phyloP scores from a whole-genome alignment of 345 rosid genomes.

The Cardamine resedifolia region DNA sequence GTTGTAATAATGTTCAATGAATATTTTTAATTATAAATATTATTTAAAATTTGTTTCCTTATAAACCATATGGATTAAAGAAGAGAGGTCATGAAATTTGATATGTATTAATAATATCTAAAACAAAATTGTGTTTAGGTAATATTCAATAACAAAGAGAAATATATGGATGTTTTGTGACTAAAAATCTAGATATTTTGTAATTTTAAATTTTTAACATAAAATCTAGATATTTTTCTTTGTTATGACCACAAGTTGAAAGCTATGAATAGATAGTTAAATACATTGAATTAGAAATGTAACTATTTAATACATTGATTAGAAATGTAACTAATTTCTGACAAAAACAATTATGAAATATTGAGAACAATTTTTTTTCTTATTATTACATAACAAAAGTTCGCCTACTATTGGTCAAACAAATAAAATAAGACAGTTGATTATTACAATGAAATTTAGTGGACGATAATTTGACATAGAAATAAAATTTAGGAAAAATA shows the following conservation, averaged over 20 bases:
- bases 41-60: background rate
- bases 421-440: background rate
- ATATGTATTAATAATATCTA: background rate
- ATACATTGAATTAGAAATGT: background rate
- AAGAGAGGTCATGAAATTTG: background rate
- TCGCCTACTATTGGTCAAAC: background rate
- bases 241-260: background rate
- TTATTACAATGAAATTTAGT: background rate
- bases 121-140: background rate
- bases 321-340: background rate
- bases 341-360: background rate
- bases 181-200: background rate
- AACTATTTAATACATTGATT: too few species aligned
- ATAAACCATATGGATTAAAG: background rate
- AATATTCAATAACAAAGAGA: background rate
- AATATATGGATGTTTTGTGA: background rate
- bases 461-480: background rate
- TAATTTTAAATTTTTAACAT: background rate
- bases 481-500: background rate
- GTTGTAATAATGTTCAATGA: too few species aligned
- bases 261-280: background rate
- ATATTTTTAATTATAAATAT: background rate
- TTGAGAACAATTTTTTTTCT: too few species aligned
- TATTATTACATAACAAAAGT: background rate
- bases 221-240: background rate